Conservation (phyloP, 2,329 filamentous ascomycete species). For the Fragosphaeria purpurea region DNA sequence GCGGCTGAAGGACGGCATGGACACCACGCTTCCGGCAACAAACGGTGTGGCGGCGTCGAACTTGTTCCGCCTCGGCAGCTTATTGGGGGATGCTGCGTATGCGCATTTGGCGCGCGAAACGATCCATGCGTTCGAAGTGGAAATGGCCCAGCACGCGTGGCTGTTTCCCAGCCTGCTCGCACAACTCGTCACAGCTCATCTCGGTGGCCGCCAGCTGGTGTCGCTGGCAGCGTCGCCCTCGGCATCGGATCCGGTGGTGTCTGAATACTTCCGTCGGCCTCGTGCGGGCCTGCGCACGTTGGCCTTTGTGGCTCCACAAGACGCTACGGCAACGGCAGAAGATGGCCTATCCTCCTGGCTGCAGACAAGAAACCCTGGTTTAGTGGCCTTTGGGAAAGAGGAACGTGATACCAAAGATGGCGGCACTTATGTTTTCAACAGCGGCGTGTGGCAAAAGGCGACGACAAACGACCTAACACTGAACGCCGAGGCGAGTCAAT, state of each 20-base stretch:
- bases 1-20: slow-evolving; percentile 90
- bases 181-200: slow-evolving; percentile 60
- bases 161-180: slow-evolving; percentile 75
- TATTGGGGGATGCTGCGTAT: slow-evolving; percentile 35
- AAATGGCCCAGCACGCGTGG: slow-evolving; percentile 88
- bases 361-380: slow-evolving; percentile 15
- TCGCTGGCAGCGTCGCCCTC: slow-evolving; percentile 8
- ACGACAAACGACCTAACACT: slow-evolving; percentile 12
- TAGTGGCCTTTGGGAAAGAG: too few relatives aligned
- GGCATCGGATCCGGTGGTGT: slow-evolving; percentile 9
- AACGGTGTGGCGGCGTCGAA: slow-evolving; percentile 85
- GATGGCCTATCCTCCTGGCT: slow-evolving; percentile 9
- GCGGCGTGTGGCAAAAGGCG: slow-evolving; percentile 14
- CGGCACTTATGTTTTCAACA: slow-evolving; percentile 14
- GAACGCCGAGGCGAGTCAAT: neutral
- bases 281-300: slow-evolving; percentile 21
- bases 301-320: slow-evolving; percentile 6
- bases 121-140: slow-evolving; percentile 76
- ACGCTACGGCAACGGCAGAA: slow-evolving; percentile 2
- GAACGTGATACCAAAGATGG: neutral
- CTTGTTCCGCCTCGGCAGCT: slow-evolving; percentile 66
- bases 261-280: slow-evolving; percentile 16
- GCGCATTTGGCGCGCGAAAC: slow-evolving; percentile 59
- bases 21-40: slow-evolving; percentile 79
- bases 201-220: slow-evolving; percentile 46